A percentile compares a stretch with the other conserved stretches of the same genome.
phyloP scores from a whole-genome alignment of 371 early-diverging fungal species.

The Actinomortierella ambigua region DNA sequence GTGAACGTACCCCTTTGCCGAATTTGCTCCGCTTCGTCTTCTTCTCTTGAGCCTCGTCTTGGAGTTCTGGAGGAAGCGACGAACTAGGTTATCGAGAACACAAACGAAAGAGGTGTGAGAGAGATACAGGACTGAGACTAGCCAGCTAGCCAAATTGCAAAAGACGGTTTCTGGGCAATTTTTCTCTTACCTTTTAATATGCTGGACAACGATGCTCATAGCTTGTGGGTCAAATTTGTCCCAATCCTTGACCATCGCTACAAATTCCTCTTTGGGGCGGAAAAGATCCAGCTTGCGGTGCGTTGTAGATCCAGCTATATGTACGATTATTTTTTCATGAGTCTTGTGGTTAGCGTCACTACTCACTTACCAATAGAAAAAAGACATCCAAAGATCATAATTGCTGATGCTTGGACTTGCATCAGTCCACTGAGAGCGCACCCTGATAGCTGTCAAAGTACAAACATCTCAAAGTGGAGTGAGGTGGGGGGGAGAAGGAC shows the following conservation, averaged over 20 bases:
- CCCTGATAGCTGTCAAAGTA: too few relatives aligned
- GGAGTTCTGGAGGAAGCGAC: conserved; percentile 52
- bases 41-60: conserved; percentile 48
- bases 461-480: too few relatives aligned
- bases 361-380: too few relatives aligned
- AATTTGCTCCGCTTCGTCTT: conserved; percentile 48
- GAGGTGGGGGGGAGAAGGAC: not conserved
- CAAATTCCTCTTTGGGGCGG: conserved; percentile 85
- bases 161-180: too few relatives aligned
- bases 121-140: too few relatives aligned
- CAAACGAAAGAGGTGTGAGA: conserved; percentile 1
- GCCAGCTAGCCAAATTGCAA: too few relatives aligned
- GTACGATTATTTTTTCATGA: not conserved
- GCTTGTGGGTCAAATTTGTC: conserved; percentile 70
- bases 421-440: too few relatives aligned
- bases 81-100: conserved; percentile 30
- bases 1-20: conserved; percentile 20
- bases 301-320: conserved; percentile 50
- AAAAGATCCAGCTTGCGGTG: conserved; percentile 70
- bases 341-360: not conserved
- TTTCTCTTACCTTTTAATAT: conserved; percentile 69
- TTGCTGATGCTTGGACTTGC: too few relatives aligned
- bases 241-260: conserved; percentile 77
- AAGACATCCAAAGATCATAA: too few relatives aligned
- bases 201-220: conserved; percentile 75